These are phyloP conservation scores for Malus sylvestris DNA, from an alignment of 306 rosid species.

Conservation along the genomic window DNA sequence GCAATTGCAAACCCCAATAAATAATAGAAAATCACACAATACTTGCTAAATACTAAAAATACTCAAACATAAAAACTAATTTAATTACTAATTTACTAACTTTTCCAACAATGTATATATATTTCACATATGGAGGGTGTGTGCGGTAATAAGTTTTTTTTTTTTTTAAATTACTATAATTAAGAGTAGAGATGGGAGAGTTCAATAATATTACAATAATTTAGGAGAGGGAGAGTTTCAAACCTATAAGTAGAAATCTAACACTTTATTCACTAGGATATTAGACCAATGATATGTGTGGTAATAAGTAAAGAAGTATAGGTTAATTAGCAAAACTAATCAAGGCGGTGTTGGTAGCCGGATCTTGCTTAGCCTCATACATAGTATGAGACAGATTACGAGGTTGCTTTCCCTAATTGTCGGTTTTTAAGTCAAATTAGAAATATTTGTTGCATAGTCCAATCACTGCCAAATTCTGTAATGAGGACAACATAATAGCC, in stretches of 20 bases:
- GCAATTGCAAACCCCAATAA: background rate
- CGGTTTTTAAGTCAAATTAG: slow-evolving; percentile 28
- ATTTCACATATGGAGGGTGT: too few relatives aligned
- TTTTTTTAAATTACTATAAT: too few relatives aligned
- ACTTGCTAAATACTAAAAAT: background rate
- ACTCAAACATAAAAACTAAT: background rate
- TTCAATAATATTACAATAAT: too few relatives aligned
- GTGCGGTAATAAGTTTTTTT: too few relatives aligned
- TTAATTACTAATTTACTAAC: too few relatives aligned
- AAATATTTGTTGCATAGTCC: slow-evolving; percentile 26
- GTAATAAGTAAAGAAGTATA: background rate
- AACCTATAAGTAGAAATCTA: too few relatives aligned
- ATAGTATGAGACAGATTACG: slow-evolving; percentile 30
- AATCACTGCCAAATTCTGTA: slow-evolving; percentile 27
- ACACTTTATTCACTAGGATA: too few relatives aligned
- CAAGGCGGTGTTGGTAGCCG: slow-evolving; percentile 22
- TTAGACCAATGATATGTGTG: background rate
- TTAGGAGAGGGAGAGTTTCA: too few relatives aligned
- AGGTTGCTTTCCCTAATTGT: slow-evolving; percentile 49
- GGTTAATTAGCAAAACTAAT: slow-evolving; percentile 45
- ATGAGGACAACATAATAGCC: slow-evolving; percentile 24
- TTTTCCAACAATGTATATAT: too few relatives aligned
- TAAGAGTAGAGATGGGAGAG: too few relatives aligned
- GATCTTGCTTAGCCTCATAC: slow-evolving; percentile 31
- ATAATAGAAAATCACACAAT: too few relatives aligned